Evolutionary conservation across 2,329 filamentous ascomycete species (phyloP).

Genomic region (Hymenoscyphus infarciens): DNA sequence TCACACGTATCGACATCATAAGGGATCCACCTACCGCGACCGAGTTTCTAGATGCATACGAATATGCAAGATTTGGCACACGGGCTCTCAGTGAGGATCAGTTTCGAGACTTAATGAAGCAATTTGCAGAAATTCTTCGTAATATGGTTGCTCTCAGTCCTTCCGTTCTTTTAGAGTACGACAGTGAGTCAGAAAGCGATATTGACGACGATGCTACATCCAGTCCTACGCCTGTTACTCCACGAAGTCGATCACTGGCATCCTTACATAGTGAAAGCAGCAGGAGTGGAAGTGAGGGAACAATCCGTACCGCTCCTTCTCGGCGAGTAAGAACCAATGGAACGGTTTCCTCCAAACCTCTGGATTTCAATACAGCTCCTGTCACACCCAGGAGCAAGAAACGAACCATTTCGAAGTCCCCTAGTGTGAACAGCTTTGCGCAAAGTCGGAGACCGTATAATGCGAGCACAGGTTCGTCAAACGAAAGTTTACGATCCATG

Average conservation of each 20-base stretch:
- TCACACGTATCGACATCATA: slow-evolving; percentile 65
- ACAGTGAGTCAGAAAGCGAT: slow-evolving; percentile 29
- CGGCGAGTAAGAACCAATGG: slow-evolving; percentile 17
- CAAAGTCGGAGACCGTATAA: slow-evolving; percentile 27
- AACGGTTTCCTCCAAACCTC: slow-evolving; percentile 16
- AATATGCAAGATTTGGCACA: slow-evolving; percentile 78
- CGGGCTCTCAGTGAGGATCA: slow-evolving; percentile 62
- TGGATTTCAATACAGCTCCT: slow-evolving; percentile 25
- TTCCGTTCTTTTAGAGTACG: slow-evolving; percentile 24
- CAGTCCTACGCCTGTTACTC: slow-evolving; percentile 23
- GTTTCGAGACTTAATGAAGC: slow-evolving; percentile 77
- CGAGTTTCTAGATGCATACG: slow-evolving; percentile 73
- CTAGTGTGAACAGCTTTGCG: slow-evolving; percentile 28
- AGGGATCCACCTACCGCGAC: slow-evolving; percentile 47
- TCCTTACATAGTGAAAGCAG: slow-evolving; percentile 25
- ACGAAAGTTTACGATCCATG: slow-evolving; percentile 27
- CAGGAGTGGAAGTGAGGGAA: slow-evolving; percentile 31
- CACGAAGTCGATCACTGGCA: slow-evolving; percentile 22
- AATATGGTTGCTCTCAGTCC: slow-evolving; percentile 57
- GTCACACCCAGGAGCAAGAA: slow-evolving; percentile 28
- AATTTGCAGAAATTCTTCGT: slow-evolving; percentile 77
- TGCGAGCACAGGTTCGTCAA: slow-evolving; percentile 23
- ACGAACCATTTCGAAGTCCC: slow-evolving; percentile 18
- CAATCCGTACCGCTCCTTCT: slow-evolving; percentile 30
- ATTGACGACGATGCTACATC: slow-evolving; percentile 31